Evolutionary conservation across 345 rosid species (phyloP).

Genomic region (Pistacia vera): DNA sequence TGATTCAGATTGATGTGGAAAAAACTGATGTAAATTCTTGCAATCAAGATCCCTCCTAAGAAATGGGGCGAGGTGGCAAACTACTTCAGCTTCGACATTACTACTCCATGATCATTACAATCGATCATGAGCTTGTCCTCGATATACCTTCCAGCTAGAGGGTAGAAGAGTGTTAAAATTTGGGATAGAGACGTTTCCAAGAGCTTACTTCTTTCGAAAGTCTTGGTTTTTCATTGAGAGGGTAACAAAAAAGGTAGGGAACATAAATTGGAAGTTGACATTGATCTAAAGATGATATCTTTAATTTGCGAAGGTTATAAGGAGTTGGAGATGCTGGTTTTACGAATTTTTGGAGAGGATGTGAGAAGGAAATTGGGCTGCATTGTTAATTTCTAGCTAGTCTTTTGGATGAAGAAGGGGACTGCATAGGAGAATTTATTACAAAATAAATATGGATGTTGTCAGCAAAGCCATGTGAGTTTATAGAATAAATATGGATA

Average conservation of each 20-base stretch:
- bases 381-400: not conserved
- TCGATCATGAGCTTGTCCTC: too few species aligned
- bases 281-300: conserved; percentile 10
- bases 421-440: too few species aligned
- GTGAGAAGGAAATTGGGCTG: not conserved
- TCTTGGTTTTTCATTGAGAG: not conserved
- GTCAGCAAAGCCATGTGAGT: too few species aligned
- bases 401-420: too few species aligned
- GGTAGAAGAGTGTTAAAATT: not conserved
- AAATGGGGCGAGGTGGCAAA: conserved; percentile 5
- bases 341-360: conserved; percentile 15
- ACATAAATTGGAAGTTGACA: not conserved
- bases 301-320: not conserved
- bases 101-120: conserved; percentile 16
- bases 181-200: conserved; percentile 15
- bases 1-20: conserved; percentile 15
- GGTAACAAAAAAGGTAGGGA: not conserved
- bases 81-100: conserved; percentile 21
- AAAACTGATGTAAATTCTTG: conserved; percentile 10
- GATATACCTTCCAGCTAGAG: too few species aligned
- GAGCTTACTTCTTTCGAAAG: not conserved
- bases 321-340: conserved; percentile 18
- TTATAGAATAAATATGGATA: too few species aligned
- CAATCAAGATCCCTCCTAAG: not conserved
- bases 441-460: too few species aligned